Percentiles rank a stretch among this genome's conserved stretches.
Evolutionary conservation across 495 filamentous ascomycete species (phyloP).

Genomic region (Rostrohypoxylon terebratum): DNA sequence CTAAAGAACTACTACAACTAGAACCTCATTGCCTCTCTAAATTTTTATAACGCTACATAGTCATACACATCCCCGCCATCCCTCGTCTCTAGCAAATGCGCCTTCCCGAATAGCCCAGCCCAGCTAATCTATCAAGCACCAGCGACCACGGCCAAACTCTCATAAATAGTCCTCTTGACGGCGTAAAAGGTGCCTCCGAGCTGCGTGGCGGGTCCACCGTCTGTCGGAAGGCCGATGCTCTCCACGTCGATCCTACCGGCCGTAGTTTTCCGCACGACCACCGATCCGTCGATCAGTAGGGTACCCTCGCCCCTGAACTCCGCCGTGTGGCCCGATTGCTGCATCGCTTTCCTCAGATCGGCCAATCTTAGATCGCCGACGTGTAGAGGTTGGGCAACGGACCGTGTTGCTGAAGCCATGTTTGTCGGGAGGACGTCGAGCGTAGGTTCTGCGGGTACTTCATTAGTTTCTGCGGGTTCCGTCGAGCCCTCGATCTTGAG

Average conservation of each 20-base stretch:
- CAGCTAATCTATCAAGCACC: slow-evolving; percentile 64
- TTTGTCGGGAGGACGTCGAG: slow-evolving; percentile 83
- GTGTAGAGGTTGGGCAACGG: slow-evolving; percentile 87
- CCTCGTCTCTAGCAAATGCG: neutral
- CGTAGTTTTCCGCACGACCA: slow-evolving; percentile 88
- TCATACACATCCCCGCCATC: slow-evolving; percentile 9
- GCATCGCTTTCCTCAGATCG: slow-evolving; percentile 86
- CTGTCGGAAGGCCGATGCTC: slow-evolving; percentile 68
- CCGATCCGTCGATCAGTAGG: slow-evolving; percentile 84
- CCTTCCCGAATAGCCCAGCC: neutral
- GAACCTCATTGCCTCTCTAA: neutral
- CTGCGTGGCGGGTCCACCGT: slow-evolving; percentile 55
- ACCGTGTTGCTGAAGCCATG: slow-evolving; percentile 79
- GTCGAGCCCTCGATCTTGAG: slow-evolving; percentile 68
- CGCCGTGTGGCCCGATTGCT: slow-evolving; percentile 82
- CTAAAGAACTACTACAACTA: neutral
- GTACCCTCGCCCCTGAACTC: slow-evolving; percentile 96
- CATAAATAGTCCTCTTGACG: slow-evolving; percentile 85
- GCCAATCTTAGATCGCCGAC: slow-evolving; percentile 93
- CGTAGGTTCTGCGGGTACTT: slow-evolving; percentile 61
- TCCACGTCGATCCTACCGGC: slow-evolving; percentile 92
- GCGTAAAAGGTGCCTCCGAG: slow-evolving; percentile 73
- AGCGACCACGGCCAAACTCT: slow-evolving; percentile 81
- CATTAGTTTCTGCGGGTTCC: slow-evolving; percentile 7
- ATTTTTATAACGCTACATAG: slow-evolving; percentile 28